These are phyloP conservation scores for Solanum appendiculatum DNA, from an alignment of 257 asterid genomes.

Conservation along the genomic window DNA sequence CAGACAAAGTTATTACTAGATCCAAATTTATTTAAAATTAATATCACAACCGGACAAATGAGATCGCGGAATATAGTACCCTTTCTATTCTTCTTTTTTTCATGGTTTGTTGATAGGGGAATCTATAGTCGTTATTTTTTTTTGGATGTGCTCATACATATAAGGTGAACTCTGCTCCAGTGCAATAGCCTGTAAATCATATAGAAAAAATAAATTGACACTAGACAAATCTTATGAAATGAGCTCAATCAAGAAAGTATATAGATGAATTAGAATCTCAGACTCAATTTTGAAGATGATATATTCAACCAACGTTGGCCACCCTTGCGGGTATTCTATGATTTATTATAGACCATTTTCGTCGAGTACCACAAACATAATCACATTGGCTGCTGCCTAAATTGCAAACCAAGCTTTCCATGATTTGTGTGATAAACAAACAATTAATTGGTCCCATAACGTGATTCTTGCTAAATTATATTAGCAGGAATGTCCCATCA, in stretches of 20 bases:
- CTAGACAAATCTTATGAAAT: not conserved
- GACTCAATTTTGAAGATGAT: not conserved
- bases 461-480: not conserved
- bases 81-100: no score
- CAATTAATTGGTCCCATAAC: not conserved
- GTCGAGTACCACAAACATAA: not conserved
- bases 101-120: not conserved
- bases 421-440: not conserved
- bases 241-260: not conserved
- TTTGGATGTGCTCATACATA: not conserved
- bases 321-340: not conserved
- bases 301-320: not conserved
- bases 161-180: not conserved
- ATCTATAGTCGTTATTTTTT: not conserved
- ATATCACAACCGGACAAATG: not conserved
- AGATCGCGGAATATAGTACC: not conserved
- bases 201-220: not conserved
- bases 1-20: not conserved
- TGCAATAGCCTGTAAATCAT: accelerated
- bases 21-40: not conserved
- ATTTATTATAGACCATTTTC: not conserved
- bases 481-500: not conserved
- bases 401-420: not conserved
- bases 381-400: not conserved
- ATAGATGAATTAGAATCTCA: not conserved